Percentiles rank a stretch among this genome's conserved stretches.
Conservation (phyloP, 176 grass and related monocot genomes). For the Oryza meridionalis region DNA sequence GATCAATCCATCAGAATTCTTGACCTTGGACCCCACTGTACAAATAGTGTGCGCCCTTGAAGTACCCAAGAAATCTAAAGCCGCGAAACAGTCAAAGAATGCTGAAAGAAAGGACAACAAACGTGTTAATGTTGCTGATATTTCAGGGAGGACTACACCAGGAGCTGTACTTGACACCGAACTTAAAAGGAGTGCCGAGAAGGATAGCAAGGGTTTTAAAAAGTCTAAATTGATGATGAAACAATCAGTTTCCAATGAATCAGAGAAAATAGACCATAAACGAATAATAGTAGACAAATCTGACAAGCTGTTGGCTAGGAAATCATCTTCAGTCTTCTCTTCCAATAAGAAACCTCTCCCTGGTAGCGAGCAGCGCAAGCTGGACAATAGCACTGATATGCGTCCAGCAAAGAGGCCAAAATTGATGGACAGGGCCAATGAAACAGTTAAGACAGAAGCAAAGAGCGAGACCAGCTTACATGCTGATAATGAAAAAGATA, state of each 20-base stretch:
- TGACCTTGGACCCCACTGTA: constrained; percentile 41
- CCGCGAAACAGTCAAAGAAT: constrained; percentile 44
- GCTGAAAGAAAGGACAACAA: constrained; percentile 56
- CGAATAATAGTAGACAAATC: constrained; percentile 37
- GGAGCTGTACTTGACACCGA: constrained; percentile 29
- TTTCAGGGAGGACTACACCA: constrained; percentile 32
- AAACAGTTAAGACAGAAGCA: constrained; percentile 40
- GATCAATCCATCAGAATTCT: constrained; percentile 28
- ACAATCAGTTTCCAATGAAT: constrained; percentile 49
- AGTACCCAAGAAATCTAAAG: constrained; percentile 46
- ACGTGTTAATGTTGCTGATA: constrained; percentile 14
- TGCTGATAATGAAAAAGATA: constrained; percentile 37
- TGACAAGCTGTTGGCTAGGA: constrained; percentile 45
- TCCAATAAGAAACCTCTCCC: constrained; percentile 48
- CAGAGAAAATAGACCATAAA: constrained; percentile 44
- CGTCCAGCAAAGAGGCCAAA: constrained; percentile 52
- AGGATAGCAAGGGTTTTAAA: constrained; percentile 50
- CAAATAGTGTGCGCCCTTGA: constrained; percentile 46
- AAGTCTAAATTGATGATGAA: constrained; percentile 44
- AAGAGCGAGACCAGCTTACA: constrained; percentile 31
- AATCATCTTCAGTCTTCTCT: constrained; percentile 41
- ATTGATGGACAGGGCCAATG: constrained; percentile 40
- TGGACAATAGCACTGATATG: constrained; percentile 46
- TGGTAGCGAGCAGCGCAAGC: constrained; percentile 45
- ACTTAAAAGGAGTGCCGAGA: constrained; percentile 39